Evolutionary conservation across 2,329 filamentous ascomycete species (phyloP).

Genomic region (Curvularia sp.): DNA sequence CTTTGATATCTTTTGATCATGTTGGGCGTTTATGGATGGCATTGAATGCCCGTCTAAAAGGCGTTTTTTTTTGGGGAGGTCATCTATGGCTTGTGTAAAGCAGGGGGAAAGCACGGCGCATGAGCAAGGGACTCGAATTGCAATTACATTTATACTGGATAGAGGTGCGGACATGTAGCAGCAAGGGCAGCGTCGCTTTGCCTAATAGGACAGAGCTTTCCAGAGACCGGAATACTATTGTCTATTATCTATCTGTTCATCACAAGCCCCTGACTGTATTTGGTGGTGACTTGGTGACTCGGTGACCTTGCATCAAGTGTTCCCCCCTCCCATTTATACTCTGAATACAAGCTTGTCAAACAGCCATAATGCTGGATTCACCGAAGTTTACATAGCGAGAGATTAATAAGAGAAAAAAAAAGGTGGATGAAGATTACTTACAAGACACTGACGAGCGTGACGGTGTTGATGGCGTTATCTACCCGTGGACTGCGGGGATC

Average conservation of each 20-base stretch:
- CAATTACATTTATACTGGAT: slow-evolving; percentile 11
- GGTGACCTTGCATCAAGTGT: neutral
- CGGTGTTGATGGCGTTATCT: slow-evolving; percentile 19
- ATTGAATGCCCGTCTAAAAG: slow-evolving; percentile 31
- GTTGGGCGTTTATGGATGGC: slow-evolving; percentile 35
- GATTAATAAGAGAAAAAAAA: neutral
- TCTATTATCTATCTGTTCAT: neutral
- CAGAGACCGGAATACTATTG: slow-evolving; percentile 7
- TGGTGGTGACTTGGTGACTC: neutral
- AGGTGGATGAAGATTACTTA: neutral
- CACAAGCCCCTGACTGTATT: neutral
- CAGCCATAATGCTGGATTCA: neutral
- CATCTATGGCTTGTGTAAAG: slow-evolving; percentile 27
- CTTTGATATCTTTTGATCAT: slow-evolving; percentile 28
- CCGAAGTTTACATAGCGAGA: neutral
- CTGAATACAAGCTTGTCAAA: neutral
- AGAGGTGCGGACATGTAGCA: neutral
- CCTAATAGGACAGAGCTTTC: slow-evolving; percentile 5
- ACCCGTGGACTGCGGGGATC: slow-evolving; percentile 18
- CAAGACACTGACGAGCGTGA: slow-evolving; percentile 5
- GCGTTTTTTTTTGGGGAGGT: slow-evolving; percentile 16
- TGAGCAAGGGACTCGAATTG: slow-evolving; percentile 3
- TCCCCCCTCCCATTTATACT: neutral
- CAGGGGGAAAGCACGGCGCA: slow-evolving; percentile 13
- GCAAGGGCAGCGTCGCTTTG: slow-evolving; percentile 4